A percentile compares a stretch with the other conserved stretches of the same genome.
Conservation (phyloP, 225 moss, liverwort and hornwort genomes). For the Lunularia cruciata region DNA sequence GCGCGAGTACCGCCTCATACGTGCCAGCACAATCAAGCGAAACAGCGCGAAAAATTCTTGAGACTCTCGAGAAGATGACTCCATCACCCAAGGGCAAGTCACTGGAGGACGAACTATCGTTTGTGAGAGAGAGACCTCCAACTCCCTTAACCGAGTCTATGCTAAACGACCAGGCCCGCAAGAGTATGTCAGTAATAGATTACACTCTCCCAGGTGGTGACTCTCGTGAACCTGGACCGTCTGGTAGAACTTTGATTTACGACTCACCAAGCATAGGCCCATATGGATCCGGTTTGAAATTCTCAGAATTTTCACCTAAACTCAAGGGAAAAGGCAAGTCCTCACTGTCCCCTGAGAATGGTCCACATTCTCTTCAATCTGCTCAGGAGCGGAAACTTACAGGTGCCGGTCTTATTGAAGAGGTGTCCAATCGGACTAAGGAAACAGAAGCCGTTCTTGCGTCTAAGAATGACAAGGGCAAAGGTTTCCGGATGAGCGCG, state of each 20-base stretch:
- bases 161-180: conserved; percentile 92
- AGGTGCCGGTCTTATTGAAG: conserved; percentile 28
- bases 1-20: conserved; percentile 26
- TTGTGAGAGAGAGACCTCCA: conserved; percentile 71
- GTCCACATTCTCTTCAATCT: conserved; percentile 47
- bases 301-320: conserved; percentile 48
- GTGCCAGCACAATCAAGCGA: conserved; percentile 58
- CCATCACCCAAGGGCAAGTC: conserved; percentile 84
- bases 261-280: conserved; percentile 49
- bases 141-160: conserved; percentile 69
- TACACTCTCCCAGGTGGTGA: conserved; percentile 26
- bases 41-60: conserved; percentile 93
- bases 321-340: conserved; percentile 73
- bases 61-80: conserved; percentile 94
- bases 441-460: conserved; percentile 51
- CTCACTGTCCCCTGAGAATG: conserved; percentile 50
- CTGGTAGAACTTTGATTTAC: conserved; percentile 57
- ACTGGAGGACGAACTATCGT: conserved; percentile 73
- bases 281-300: conserved; percentile 45
- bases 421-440: conserved; percentile 41
- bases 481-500: conserved; percentile 86
- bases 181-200: conserved; percentile 68
- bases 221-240: conserved; percentile 70
- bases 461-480: conserved; percentile 49
- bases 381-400: conserved; percentile 25